phyloP scores from a whole-genome alignment of 805 yeast genomes.

The Suhomyces sp. region DNA sequence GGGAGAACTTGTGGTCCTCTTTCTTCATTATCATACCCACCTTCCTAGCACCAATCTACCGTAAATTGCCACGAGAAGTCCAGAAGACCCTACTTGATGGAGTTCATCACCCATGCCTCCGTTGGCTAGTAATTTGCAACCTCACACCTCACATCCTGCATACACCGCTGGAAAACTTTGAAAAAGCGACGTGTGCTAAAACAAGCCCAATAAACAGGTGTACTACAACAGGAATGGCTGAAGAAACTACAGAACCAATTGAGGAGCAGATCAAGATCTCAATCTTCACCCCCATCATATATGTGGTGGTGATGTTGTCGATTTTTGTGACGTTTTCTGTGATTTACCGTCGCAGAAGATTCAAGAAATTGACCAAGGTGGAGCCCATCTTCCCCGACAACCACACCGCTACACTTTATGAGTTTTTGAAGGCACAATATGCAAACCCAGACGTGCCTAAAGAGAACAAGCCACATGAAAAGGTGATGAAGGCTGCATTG shows the following conservation, averaged over 20 bases:
- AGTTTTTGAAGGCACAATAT: constrained; percentile 49
- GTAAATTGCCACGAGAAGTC: neutral
- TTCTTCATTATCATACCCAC: too few species aligned
- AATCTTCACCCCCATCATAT: constrained; percentile 65
- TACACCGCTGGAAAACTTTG: neutral
- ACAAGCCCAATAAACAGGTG: neutral
- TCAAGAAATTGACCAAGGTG: constrained; percentile 51
- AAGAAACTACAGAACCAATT: constrained; percentile 16
- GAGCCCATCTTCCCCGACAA: constrained; percentile 75
- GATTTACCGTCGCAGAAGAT: constrained; percentile 57
- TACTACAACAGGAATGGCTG: constrained; percentile 14
- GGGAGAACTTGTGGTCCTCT: too few species aligned
- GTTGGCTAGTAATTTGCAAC: neutral
- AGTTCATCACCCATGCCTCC: too few species aligned
- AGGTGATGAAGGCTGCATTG: constrained; percentile 61
- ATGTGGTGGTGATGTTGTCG: constrained; percentile 64
- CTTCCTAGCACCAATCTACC: neutral
- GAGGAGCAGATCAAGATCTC: constrained; percentile 34
- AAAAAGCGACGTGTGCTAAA: neutral
- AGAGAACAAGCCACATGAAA: constrained; percentile 64
- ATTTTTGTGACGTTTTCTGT: constrained; percentile 69
- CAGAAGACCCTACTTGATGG: too few species aligned
- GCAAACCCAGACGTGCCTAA: constrained; percentile 33
- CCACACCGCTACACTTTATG: constrained; percentile 61
- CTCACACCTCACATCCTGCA: neutral